These are phyloP conservation scores for Paramecium sonneborni DNA, from an alignment of 73 alveolate species.

Conservation along the genomic window DNA sequence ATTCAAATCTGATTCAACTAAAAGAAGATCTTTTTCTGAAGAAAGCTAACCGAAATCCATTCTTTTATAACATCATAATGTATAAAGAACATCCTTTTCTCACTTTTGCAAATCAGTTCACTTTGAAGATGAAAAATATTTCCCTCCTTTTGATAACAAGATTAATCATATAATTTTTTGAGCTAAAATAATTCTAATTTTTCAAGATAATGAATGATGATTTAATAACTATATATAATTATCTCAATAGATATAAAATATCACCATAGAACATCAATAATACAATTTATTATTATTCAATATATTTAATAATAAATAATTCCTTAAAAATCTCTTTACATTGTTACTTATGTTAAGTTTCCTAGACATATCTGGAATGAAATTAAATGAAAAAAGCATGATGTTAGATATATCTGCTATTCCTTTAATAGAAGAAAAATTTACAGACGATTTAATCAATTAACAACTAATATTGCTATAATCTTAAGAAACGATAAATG, in stretches of 20 bases:
- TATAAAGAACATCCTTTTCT: not conserved
- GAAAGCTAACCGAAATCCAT: not conserved
- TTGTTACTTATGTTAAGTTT: not conserved
- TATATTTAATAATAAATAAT: not conserved
- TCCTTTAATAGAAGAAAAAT: not conserved
- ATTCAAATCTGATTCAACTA: not conserved
- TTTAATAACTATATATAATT: not conserved
- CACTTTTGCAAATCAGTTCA: not conserved
- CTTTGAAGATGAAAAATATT: not conserved
- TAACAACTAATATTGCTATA: not conserved
- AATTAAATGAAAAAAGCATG: not conserved
- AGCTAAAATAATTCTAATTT: not conserved
- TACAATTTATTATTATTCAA: not conserved
- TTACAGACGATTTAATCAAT: not conserved
- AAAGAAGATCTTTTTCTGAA: not conserved
- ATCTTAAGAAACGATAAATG: not conserved
- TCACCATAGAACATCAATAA: not conserved
- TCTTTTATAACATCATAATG: not conserved
- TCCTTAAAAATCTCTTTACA: not conserved
- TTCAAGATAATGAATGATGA: not conserved
- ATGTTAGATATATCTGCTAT: conserved; percentile 10
- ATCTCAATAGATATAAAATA: too few species aligned
- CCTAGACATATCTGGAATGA: conserved; percentile 4
- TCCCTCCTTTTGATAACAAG: not conserved
- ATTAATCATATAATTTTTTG: not conserved